phyloP scores from a whole-genome alignment of 805 yeast genomes.

The Nakazawaea siamensis region DNA sequence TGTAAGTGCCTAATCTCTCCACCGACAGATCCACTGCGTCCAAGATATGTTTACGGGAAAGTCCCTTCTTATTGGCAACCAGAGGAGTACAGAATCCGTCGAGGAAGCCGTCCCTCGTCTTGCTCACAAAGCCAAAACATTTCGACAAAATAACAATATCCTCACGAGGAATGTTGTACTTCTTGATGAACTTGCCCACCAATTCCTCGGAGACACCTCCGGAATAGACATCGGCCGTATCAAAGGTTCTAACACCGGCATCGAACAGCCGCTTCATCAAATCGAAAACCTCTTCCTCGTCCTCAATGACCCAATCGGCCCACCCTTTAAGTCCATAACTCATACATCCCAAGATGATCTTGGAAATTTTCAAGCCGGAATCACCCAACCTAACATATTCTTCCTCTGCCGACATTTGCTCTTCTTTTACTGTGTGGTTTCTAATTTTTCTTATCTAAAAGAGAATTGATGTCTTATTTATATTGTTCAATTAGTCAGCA shows the following conservation, averaged over 20 bases:
- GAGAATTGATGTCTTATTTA: no score
- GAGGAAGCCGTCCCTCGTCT: constrained; percentile 8
- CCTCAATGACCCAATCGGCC: constrained; percentile 35
- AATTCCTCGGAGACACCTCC: constrained; percentile 19
- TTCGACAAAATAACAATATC: constrained; percentile 21
- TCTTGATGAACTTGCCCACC: constrained; percentile 19
- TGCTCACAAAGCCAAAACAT: constrained; percentile 14
- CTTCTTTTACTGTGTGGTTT: no score
- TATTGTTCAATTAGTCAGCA: no score
- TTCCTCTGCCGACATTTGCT: no score
- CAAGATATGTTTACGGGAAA: constrained; percentile 37
- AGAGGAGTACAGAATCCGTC: constrained; percentile 1
- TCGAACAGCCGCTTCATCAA: constrained; percentile 38
- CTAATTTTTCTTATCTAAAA: no score
- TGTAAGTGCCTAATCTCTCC: constrained; percentile 39
- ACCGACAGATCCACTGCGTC: constrained; percentile 32
- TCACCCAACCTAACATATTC: constrained; percentile 18
- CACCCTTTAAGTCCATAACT: constrained; percentile 25
- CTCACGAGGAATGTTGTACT: constrained; percentile 20
- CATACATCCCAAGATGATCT: constrained; percentile 29
- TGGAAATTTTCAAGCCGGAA: constrained; percentile 28
- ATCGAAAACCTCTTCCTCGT: constrained; percentile 33
- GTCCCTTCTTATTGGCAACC: constrained; percentile 26
- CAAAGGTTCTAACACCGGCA: constrained; percentile 34
- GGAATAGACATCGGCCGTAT: constrained; percentile 30